Evolutionary conservation across 2,329 filamentous ascomycete species (phyloP), one percentile per base, ranked within the genome.

Genomic region (Cladobotryum protrusum): DNA sequence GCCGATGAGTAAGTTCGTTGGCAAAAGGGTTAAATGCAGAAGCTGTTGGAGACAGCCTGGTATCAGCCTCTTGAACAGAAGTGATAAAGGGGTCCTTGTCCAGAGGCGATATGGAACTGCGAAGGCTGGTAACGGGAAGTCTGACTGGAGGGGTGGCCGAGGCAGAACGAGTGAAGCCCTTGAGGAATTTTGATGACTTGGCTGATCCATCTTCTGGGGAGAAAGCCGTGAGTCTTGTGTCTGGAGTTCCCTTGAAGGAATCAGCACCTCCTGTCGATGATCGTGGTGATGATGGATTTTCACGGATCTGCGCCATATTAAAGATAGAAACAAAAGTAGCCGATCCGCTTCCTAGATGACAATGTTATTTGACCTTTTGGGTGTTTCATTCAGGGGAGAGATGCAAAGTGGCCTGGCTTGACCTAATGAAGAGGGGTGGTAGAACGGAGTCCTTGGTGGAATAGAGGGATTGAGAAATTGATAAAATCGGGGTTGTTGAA

Each of bases 21-120:
- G 49, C 36, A 33, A 60, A 59, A 1, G 84, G 84, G 14, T 74
- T 78, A 57, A 87, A 87, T 1, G 74, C 62, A 1, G 77, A 79
- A 1, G 83, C 83, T 6, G 78, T 84, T 1, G 85, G 81, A 4
- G 83, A 87, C 18, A 88, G 67, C 55, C 79, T 77, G 7, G 60
- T 64, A 5, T 43, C 66, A 52, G 44, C 58, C 29, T 57, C 71
- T 66, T 59, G 53, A 8, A 51, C 47, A 13, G 58, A 61, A 2
- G 73, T 76, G 33, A 78, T 61, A 52, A 83, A 84, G 0, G 81
- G 81, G 52, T 84, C 79, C 49, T 71, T 74, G 45, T 75, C 73
- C 2, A 58, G 59, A 7, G 60, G 55, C 5, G 59, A 53, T 12
- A 55, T 53, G 9, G 52, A 52, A 15, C 57, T 52, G 37, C 57